These are phyloP conservation scores for Trypanosoma rangeli DNA, from an alignment of 208 protist species.

Conservation along the genomic window DNA sequence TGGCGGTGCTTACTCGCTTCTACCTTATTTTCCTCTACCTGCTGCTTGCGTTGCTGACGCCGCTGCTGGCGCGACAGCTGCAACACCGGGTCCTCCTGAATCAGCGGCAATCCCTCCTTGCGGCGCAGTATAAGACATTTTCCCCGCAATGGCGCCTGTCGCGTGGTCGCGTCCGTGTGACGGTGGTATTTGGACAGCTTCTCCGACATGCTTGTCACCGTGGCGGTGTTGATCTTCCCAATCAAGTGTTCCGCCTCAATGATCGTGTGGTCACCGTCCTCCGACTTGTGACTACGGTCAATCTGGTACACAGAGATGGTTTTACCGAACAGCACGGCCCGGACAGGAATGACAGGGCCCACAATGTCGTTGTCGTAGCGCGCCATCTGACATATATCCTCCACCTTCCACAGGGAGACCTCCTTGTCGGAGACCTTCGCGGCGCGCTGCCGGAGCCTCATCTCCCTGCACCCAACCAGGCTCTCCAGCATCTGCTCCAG, in stretches of 20 bases:
- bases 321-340: slow-evolving; percentile 59
- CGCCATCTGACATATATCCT: slow-evolving; percentile 67
- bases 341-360: slow-evolving; percentile 51
- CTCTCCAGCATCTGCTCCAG: slow-evolving; percentile 27
- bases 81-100: slow-evolving; percentile 52
- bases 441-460: slow-evolving; percentile 40
- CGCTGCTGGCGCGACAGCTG: slow-evolving; percentile 27
- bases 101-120: slow-evolving; percentile 52
- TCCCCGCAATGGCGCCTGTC: slow-evolving; percentile 63
- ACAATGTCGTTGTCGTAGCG: slow-evolving; percentile 74
- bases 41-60: slow-evolving; percentile 6
- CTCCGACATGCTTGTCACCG: slow-evolving; percentile 36
- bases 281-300: slow-evolving; percentile 32
- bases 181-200: slow-evolving; percentile 83
- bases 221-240: slow-evolving; percentile 63
- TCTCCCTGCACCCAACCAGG: slow-evolving; percentile 45
- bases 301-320: slow-evolving; percentile 73
- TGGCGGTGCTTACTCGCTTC: not conserved
- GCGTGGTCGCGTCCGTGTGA: slow-evolving; percentile 52
- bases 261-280: slow-evolving; percentile 6
- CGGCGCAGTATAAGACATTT: slow-evolving; percentile 56
- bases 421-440: slow-evolving; percentile 40
- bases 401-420: slow-evolving; percentile 49
- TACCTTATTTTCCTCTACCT: slow-evolving; percentile 24
- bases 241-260: slow-evolving; percentile 60